A percentile compares a stretch with the other conserved stretches of the same genome.
These are phyloP conservation scores for Papiliotrema terrestris DNA, from an alignment of 1,284 basidiomycete genomes.

Conservation along the genomic window DNA sequence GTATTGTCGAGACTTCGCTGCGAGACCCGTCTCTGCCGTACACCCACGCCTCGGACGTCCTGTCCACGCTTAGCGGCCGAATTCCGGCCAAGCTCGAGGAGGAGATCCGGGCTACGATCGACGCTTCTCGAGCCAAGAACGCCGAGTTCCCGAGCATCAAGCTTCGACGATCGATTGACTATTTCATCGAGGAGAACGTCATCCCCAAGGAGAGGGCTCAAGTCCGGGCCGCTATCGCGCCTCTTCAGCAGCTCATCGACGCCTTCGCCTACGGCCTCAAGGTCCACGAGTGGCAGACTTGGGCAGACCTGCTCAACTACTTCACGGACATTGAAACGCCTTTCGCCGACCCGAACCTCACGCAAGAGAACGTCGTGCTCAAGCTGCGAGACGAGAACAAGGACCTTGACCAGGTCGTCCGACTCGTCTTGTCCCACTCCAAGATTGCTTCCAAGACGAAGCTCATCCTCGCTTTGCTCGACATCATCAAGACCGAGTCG, in stretches of 20 bases:
- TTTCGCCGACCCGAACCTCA: conserved; percentile 73
- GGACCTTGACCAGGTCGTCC: conserved; percentile 85
- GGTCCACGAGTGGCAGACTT: conserved; percentile 68
- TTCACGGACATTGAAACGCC: conserved; percentile 73
- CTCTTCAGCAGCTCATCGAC: conserved; percentile 74
- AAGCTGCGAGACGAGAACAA: conserved; percentile 88
- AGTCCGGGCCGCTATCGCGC: conserved; percentile 68
- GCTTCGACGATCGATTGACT: conserved; percentile 59
- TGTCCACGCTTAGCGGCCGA: conserved; percentile 87
- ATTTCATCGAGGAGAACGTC: conserved; percentile 77
- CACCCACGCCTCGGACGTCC: conserved; percentile 75
- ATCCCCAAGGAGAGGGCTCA: conserved; percentile 71
- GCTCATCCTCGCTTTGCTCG: conserved; percentile 78
- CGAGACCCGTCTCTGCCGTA: conserved; percentile 85
- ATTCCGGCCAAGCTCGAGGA: conserved; percentile 92
- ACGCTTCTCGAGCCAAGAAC: conserved; percentile 66
- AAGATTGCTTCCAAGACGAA: conserved; percentile 92
- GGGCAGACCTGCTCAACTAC: conserved; percentile 47
- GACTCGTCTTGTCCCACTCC: conserved; percentile 88
- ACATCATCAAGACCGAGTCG: conserved; percentile 77
- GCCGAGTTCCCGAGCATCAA: conserved; percentile 77
- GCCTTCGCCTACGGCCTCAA: conserved; percentile 80
- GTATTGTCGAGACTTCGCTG: conserved; percentile 41
- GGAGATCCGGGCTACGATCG: conserved; percentile 72
- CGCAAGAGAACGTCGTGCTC: conserved; percentile 84